These are phyloP conservation scores for Brassica juncea DNA, from an alignment of 345 rosid species.

Conservation along the genomic window DNA sequence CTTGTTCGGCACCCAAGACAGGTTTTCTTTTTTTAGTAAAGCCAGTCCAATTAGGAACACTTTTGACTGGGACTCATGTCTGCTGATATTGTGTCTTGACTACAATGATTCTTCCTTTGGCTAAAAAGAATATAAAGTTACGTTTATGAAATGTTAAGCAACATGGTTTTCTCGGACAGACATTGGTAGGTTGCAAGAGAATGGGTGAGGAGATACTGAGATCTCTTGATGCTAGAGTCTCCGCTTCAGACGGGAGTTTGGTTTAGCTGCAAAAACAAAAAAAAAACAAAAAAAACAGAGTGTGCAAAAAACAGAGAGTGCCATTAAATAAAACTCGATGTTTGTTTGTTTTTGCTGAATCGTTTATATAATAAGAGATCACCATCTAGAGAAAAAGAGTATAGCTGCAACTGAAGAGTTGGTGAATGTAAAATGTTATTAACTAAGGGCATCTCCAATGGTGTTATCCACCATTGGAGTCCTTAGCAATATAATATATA, in stretches of 20 bases:
- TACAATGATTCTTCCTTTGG: not conserved
- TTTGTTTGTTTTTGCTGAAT: not conserved
- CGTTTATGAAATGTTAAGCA: not conserved
- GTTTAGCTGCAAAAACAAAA: constrained; percentile 12
- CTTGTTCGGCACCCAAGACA: constrained; percentile 26
- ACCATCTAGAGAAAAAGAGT: not conserved
- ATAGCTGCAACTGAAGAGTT: not conserved
- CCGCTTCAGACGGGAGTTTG: constrained; percentile 37
- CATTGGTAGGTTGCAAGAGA: constrained; percentile 20
- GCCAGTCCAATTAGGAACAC: not conserved
- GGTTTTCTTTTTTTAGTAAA: not conserved
- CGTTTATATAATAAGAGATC: not conserved
- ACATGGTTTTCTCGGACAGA: not conserved
- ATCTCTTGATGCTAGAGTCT: constrained; percentile 35
- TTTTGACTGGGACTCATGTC: not conserved
- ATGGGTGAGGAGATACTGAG: constrained; percentile 18
- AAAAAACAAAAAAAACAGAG: not conserved
- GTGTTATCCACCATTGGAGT: too few species aligned
- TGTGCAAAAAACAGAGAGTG: not conserved
- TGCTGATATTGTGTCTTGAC: not conserved
- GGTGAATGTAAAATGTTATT: not conserved
- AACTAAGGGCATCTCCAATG: not conserved
- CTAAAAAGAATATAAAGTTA: not conserved
- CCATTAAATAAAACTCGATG: not conserved
- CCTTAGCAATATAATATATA: too few species aligned